These are phyloP conservation scores for Aureobasidium sp. DNA, from an alignment of 2,329 filamentous ascomycete species.

Conservation along the genomic window DNA sequence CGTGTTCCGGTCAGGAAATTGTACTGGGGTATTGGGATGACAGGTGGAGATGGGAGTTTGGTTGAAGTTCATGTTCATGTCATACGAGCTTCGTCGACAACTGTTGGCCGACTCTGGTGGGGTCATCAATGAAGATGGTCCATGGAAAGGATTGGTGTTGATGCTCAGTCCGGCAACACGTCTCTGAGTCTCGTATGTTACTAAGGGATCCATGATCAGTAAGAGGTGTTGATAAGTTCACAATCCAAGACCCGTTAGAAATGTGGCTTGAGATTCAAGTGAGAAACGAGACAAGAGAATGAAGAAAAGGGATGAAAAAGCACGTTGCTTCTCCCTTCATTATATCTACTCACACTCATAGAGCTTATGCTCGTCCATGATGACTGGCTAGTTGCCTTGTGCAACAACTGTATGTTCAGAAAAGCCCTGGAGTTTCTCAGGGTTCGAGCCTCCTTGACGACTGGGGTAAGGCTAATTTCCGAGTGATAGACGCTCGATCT, in stretches of 20 bases:
- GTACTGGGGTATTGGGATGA: background rate
- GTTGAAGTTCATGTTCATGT: background rate
- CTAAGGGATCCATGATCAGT: slow-evolving; percentile 2
- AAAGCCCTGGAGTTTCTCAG: background rate
- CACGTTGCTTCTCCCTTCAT: slow-evolving; percentile 14
- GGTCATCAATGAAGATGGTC: background rate
- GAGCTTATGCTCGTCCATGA: background rate
- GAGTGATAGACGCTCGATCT: slow-evolving; percentile 5
- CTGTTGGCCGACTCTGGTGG: slow-evolving; percentile 5
- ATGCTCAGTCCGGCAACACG: background rate
- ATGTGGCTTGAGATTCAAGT: slow-evolving; percentile 7
- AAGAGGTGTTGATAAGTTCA: background rate
- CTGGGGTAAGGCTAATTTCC: slow-evolving; percentile 15
- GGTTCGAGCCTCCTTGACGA: slow-evolving; percentile 1
- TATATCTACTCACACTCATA: slow-evolving; percentile 15
- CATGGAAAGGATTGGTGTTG: background rate
- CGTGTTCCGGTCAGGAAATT: background rate
- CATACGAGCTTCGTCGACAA: slow-evolving; percentile 1
- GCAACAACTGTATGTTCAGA: background rate
- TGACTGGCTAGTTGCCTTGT: slow-evolving; percentile 6
- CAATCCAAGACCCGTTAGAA: background rate
- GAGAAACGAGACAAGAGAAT: slow-evolving; percentile 2
- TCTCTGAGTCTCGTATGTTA: background rate
- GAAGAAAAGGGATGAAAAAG: slow-evolving; percentile 9
- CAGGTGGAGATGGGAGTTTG: background rate